Percentiles rank a stretch among this genome's conserved stretches.
These are phyloP conservation scores for Coemansia sp. DNA, from an alignment of 192 early-diverging fungal species.

Conservation along the genomic window DNA sequence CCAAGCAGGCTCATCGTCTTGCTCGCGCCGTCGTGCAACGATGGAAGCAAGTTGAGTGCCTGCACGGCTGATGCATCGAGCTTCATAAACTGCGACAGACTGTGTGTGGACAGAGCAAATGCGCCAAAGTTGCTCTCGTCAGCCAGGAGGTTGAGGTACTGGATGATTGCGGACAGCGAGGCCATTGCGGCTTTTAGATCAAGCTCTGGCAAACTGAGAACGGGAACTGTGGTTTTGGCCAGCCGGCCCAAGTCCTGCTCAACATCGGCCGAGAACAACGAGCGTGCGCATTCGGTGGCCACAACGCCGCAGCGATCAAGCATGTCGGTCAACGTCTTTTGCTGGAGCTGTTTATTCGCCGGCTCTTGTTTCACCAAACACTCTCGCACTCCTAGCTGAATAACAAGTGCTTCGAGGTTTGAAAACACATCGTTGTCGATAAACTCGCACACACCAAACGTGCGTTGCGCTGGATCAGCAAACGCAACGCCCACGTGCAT, in stretches of 20 bases:
- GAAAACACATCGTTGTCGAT: slow-evolving; percentile 90
- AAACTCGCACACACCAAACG: slow-evolving; percentile 85
- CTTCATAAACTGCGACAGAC: slow-evolving; percentile 87
- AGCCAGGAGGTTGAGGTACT: slow-evolving; percentile 60
- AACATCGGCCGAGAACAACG: slow-evolving; percentile 76
- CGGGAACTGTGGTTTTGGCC: slow-evolving; percentile 63
- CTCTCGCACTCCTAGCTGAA: slow-evolving; percentile 94
- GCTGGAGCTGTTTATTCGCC: slow-evolving; percentile 63
- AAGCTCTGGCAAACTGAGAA: slow-evolving; percentile 65
- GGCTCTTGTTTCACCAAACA: slow-evolving; percentile 69
- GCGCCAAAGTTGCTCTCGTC: slow-evolving; percentile 81
- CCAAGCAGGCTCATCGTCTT: slow-evolving; percentile 73
- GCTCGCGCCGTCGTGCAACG: slow-evolving; percentile 63
- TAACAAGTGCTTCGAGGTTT: slow-evolving; percentile 90
- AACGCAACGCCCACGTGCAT: slow-evolving; percentile 73
- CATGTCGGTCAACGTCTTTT: slow-evolving; percentile 65
- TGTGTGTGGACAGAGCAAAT: slow-evolving; percentile 69
- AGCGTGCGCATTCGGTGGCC: slow-evolving; percentile 58
- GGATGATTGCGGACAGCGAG: slow-evolving; percentile 24
- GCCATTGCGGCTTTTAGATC: slow-evolving; percentile 34
- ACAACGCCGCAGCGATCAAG: slow-evolving; percentile 78
- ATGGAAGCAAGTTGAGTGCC: slow-evolving; percentile 84
- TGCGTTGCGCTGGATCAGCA: slow-evolving; percentile 80
- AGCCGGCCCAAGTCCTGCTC: slow-evolving; percentile 87
- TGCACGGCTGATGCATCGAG: slow-evolving; percentile 87